Conservation (phyloP, 192 early-diverging fungal species). For the Podila epigama region DNA sequence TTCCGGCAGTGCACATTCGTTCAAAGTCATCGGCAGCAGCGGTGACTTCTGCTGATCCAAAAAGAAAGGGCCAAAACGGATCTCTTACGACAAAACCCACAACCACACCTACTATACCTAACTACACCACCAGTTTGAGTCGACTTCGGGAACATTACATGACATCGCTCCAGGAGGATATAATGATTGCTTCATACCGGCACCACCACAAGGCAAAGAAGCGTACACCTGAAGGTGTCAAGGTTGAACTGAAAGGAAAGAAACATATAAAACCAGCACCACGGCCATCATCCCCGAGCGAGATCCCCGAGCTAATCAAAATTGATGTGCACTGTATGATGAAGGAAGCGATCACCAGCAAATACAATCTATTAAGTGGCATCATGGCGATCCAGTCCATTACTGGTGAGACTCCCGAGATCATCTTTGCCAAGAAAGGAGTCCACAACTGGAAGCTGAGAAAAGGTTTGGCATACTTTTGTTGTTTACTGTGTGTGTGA, state of each 20-base stretch:
- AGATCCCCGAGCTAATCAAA: conserved; percentile 73
- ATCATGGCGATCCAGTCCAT: conserved; percentile 92
- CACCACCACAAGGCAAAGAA: conserved; percentile 59
- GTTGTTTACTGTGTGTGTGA: too few species aligned
- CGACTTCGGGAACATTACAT: conserved; percentile 80
- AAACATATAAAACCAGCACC: conserved; percentile 60
- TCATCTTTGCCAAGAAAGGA: conserved; percentile 80
- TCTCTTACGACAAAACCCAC: not conserved
- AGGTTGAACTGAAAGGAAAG: conserved; percentile 50
- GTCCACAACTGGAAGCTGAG: conserved; percentile 89
- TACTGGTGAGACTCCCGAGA: conserved; percentile 79
- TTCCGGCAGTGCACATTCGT: conserved; percentile 20
- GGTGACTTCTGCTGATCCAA: conserved; percentile 1
- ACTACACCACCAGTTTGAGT: conserved; percentile 50
- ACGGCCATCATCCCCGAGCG: conserved; percentile 65
- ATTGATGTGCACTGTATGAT: conserved; percentile 88
- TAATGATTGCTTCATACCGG: conserved; percentile 76
- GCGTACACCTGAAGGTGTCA: conserved; percentile 43
- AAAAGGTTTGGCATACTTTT: conserved; percentile 54
- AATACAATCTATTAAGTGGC: conserved; percentile 87
- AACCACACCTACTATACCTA: conserved; percentile 11
- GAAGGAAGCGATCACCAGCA: conserved; percentile 86
- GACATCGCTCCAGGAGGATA: conserved; percentile 76
- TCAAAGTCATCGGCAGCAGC: conserved; percentile 11
- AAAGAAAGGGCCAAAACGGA: conserved; percentile 7